These are phyloP conservation scores for Circinella umbellata DNA, from an alignment of 371 early-diverging fungal genomes.

Conservation along the genomic window DNA sequence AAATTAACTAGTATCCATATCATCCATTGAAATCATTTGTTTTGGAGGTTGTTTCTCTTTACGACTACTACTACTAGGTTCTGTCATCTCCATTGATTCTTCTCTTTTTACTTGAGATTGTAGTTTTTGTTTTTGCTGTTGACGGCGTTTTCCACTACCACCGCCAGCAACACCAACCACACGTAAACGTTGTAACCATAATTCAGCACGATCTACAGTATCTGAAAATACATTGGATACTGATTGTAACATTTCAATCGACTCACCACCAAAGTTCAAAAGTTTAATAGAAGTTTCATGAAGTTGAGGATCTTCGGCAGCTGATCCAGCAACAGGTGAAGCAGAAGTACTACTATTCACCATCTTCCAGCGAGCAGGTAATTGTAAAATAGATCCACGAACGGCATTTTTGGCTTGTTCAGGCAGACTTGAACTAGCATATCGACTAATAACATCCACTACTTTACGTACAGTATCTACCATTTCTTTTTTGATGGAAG, in stretches of 20 bases:
- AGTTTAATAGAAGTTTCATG: slow-evolving; percentile 54
- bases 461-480: slow-evolving; percentile 87
- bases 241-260: slow-evolving; percentile 78
- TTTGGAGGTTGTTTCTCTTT: neutral
- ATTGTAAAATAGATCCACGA: slow-evolving; percentile 81
- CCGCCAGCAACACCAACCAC: slow-evolving; percentile 49
- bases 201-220: slow-evolving; percentile 82
- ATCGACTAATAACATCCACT: slow-evolving; percentile 85
- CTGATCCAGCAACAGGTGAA: slow-evolving; percentile 27
- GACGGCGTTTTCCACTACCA: neutral
- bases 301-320: slow-evolving; percentile 34
- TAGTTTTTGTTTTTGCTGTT: slow-evolving; percentile 11
- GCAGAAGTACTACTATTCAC: slow-evolving; percentile 44
- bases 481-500: slow-evolving; percentile 78
- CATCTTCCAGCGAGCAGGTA: slow-evolving; percentile 86
- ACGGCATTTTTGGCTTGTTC: slow-evolving; percentile 85
- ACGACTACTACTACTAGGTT: neutral
- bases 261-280: slow-evolving; percentile 81
- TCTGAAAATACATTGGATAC: slow-evolving; percentile 83
- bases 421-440: slow-evolving; percentile 87
- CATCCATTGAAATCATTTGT: neutral
- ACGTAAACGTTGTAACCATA: slow-evolving; percentile 68
- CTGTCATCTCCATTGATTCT: slow-evolving; percentile 4
- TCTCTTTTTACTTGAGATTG: slow-evolving; percentile 1
- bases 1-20: slow-evolving; percentile 8